Conservation (phyloP, 306 rosid species). For the Lagenaria siceraria region DNA sequence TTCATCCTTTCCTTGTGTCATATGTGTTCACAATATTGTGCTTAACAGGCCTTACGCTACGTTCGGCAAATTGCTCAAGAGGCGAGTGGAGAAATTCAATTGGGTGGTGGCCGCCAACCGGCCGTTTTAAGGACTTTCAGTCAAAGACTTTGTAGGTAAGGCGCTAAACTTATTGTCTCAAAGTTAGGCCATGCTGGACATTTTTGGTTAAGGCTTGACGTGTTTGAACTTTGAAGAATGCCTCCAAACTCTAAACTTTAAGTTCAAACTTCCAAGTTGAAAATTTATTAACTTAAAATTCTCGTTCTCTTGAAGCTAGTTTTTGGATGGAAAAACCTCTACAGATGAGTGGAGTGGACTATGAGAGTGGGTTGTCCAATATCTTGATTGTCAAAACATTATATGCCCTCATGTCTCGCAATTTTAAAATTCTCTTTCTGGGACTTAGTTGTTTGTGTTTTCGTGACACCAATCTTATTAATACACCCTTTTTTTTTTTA, state of each 20-base stretch:
- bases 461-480: not conserved
- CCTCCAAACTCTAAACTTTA: not conserved
- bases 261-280: not conserved
- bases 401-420: no score
- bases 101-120: slow-evolving; percentile 90
- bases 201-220: not conserved
- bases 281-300: not conserved
- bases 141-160: slow-evolving; percentile 77
- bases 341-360: no score
- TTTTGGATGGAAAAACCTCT: no score
- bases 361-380: no score
- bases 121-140: slow-evolving; percentile 86
- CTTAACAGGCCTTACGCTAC: slow-evolving; percentile 63
- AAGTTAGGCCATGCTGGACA: not conserved
- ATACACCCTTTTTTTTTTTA: not conserved
- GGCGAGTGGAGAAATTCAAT: slow-evolving; percentile 66
- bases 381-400: no score
- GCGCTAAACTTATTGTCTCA: not conserved
- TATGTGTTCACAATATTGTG: not conserved
- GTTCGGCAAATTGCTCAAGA: slow-evolving; percentile 90
- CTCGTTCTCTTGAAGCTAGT: not conserved
- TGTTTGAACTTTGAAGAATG: not conserved
- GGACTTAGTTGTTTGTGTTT: not conserved
- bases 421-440: not conserved
- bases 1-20: not conserved